Conservation (phyloP, 257 asterid genomes). For the Capsicum chinense region DNA sequence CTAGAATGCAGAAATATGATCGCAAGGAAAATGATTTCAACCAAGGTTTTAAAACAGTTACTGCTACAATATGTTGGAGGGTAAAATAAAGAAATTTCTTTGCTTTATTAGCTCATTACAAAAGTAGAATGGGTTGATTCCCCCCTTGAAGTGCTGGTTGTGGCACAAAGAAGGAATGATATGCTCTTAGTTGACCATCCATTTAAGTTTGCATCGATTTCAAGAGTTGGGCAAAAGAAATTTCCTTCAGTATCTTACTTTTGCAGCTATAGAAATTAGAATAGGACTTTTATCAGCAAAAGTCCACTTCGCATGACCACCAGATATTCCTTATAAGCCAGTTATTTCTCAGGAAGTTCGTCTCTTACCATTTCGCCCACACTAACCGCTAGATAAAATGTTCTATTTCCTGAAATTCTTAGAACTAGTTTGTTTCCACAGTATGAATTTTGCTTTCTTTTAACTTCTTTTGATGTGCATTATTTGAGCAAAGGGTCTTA, state of each 20-base stretch:
- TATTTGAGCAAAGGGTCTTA: no score
- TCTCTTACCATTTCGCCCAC: background rate
- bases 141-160: slow-evolving; percentile 11
- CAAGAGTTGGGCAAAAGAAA: background rate
- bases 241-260: background rate
- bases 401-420: background rate
- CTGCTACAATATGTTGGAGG: background rate
- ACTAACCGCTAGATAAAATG: slow-evolving; percentile 11
- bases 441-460: no score
- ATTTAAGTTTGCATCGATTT: slow-evolving; percentile 13
- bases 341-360: background rate
- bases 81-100: background rate
- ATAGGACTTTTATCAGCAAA: background rate
- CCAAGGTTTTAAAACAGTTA: background rate
- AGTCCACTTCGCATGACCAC: background rate
- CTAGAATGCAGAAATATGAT: slow-evolving; percentile 19
- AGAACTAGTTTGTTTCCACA: background rate
- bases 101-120: slow-evolving; percentile 11
- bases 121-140: background rate
- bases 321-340: background rate
- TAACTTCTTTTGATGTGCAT: no score
- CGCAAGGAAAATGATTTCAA: background rate
- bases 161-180: background rate
- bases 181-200: slow-evolving; percentile 9
- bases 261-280: slow-evolving; percentile 17